Evolutionary conservation across 345 rosid genomes (phyloP).

Genomic region (Salix purpurea): DNA sequence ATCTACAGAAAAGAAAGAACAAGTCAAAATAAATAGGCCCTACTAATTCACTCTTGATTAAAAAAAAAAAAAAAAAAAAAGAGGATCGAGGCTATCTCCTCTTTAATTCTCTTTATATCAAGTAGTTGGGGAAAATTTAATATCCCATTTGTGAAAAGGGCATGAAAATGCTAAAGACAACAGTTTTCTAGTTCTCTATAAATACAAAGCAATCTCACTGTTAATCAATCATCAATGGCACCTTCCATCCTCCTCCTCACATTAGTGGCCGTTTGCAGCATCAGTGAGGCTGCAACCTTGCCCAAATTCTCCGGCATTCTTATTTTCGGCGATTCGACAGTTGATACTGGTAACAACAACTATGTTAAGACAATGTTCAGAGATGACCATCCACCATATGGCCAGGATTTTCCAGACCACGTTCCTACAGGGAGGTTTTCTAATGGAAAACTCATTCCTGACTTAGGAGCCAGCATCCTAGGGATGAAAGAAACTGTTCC

Average conservation of each 20-base stretch:
- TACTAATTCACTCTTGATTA: too few relatives aligned
- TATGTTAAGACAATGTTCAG: constrained; percentile 16
- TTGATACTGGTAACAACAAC: constrained; percentile 45
- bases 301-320: constrained; percentile 33
- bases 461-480: constrained; percentile 30
- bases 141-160: too few relatives aligned
- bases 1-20: too few relatives aligned
- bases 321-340: constrained; percentile 35
- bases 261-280: neutral
- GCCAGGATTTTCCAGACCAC: constrained; percentile 32
- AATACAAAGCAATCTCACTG: too few relatives aligned
- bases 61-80: too few relatives aligned
- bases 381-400: constrained; percentile 39
- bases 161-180: too few relatives aligned
- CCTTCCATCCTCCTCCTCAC: neutral
- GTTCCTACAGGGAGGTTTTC: constrained; percentile 49
- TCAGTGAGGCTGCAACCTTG: neutral
- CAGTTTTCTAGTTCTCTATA: too few relatives aligned
- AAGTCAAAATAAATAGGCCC: too few relatives aligned
- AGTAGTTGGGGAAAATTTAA: too few relatives aligned
- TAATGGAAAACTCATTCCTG: constrained; percentile 43
- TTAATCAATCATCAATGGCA: neutral
- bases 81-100: too few relatives aligned
- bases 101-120: too few relatives aligned
- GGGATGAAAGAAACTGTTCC: constrained; percentile 40